A percentile compares a stretch with the other conserved stretches of the same genome.
These are phyloP conservation scores for Melaleuca quinquenervia DNA, from an alignment of 345 rosid genomes.

Conservation along the genomic window DNA sequence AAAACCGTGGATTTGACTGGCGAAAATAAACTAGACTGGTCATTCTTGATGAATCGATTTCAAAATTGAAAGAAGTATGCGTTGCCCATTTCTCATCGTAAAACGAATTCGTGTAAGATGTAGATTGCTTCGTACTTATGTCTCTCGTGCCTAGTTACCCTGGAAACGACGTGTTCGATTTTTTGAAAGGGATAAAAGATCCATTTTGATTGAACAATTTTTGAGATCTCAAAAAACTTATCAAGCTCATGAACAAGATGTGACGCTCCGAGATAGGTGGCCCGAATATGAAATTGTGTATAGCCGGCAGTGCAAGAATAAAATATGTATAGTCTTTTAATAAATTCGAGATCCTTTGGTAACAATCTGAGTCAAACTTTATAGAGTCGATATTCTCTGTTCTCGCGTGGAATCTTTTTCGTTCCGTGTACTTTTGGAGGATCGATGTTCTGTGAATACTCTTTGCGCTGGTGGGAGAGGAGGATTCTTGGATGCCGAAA, in stretches of 20 bases:
- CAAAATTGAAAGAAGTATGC: no score
- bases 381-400: neutral
- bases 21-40: neutral
- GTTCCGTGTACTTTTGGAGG: neutral
- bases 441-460: neutral
- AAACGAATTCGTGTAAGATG: no score
- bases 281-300: neutral
- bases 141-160: neutral
- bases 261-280: neutral
- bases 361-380: neutral
- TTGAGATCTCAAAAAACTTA: neutral
- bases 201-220: neutral
- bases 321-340: neutral
- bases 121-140: no score
- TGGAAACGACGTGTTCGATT: fast-evolving
- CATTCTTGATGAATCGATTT: neutral
- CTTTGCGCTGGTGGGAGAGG: neutral
- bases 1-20: neutral
- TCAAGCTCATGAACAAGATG: neutral
- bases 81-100: neutral
- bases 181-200: neutral
- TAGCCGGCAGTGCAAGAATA: neutral
- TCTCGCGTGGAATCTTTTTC: neutral
- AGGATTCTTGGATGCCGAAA: neutral
- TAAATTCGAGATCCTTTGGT: neutral